Evolutionary conservation across 257 asterid genomes (phyloP).

Genomic region (Perilla frutescens): DNA sequence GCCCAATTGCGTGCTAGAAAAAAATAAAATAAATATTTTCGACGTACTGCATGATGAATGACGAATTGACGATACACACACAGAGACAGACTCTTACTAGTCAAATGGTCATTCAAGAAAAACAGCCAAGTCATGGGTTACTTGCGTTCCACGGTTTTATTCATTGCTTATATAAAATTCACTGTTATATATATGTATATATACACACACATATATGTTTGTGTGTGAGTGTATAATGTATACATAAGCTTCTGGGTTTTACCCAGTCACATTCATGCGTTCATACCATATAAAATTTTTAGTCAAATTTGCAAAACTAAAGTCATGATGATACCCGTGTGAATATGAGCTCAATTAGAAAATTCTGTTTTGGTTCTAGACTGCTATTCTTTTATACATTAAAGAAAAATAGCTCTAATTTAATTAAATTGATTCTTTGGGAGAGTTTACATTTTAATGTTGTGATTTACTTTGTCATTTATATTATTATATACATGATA

Average conservation of each 20-base stretch:
- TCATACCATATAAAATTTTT: neutral
- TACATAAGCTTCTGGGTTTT: too few species aligned
- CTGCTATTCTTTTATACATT: neutral
- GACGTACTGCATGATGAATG: neutral
- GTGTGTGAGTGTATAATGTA: too few species aligned
- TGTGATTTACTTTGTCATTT: too few species aligned
- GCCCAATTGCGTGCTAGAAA: neutral
- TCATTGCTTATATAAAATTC: neutral
- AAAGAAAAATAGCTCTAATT: neutral
- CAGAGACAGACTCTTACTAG: neutral
- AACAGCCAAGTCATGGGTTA: neutral
- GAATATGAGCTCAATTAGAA: neutral
- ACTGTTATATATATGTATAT: too few species aligned
- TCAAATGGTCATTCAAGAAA: constrained; percentile 7
- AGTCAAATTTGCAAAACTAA: neutral
- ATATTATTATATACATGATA: too few species aligned
- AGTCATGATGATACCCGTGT: neutral
- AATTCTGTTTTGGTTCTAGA: neutral
- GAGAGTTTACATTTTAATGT: too few species aligned
- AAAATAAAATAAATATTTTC: neutral
- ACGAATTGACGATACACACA: neutral
- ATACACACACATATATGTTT: too few species aligned
- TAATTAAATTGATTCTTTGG: neutral
- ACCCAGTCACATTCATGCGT: neutral
- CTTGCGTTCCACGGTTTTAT: constrained; percentile 26